Conservation (phyloP, 176 grass and related monocot species). For the Carex pumila region DNA sequence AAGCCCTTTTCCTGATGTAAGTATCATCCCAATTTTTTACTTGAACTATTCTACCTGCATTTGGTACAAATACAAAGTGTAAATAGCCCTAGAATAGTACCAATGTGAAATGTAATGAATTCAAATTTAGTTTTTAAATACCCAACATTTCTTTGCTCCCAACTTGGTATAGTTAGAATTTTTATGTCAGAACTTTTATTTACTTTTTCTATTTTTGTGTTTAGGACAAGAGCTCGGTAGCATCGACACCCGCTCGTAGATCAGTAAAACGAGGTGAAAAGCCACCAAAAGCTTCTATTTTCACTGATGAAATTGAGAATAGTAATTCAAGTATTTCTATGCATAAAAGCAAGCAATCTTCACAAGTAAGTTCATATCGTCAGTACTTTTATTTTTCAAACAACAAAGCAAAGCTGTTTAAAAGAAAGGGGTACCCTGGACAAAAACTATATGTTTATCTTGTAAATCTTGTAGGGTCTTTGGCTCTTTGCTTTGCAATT, state of each 20-base stretch:
- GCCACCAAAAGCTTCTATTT: not conserved
- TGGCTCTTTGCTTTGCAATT: not conserved
- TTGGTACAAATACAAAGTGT: not conserved
- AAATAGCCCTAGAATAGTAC: not conserved
- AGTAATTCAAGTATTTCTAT: slow-evolving; percentile 2
- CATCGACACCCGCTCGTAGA: slow-evolving; percentile 2
- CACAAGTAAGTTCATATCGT: slow-evolving; percentile 6
- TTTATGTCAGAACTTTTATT: not conserved
- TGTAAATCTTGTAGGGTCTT: not conserved
- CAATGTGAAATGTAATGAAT: not conserved
- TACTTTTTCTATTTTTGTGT: not conserved
- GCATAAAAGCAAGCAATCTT: not conserved
- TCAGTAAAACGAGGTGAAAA: slow-evolving; percentile 2
- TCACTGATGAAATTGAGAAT: not conserved
- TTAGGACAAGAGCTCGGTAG: slow-evolving; percentile 54
- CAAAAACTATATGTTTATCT: not conserved
- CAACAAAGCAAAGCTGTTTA: not conserved
- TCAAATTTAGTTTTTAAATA: not conserved
- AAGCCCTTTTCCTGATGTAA: slow-evolving; percentile 48
- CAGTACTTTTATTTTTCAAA: not conserved
- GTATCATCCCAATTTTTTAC: not conserved
- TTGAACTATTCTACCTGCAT: not conserved
- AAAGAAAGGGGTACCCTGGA: not conserved
- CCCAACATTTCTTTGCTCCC: not conserved
- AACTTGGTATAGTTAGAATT: not conserved